A percentile compares a stretch with the other conserved stretches of the same genome.
Evolutionary conservation across 2,329 filamentous ascomycete genomes (phyloP).

Genomic region (Sodiomyces alkalinus): DNA sequence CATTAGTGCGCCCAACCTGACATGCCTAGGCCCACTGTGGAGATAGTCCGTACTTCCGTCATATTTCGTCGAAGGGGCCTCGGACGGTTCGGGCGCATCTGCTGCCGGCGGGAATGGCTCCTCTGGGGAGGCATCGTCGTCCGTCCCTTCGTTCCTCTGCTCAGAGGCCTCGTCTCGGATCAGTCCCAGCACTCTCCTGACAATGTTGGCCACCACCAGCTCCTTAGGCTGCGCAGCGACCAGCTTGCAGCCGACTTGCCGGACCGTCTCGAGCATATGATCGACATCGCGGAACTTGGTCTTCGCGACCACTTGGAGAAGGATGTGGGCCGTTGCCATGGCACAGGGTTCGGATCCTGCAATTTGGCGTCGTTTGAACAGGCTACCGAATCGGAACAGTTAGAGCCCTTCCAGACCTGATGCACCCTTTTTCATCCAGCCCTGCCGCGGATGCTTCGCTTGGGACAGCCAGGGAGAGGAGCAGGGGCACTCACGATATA

Average conservation of each 20-base stretch:
- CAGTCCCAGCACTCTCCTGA: constrained; percentile 74
- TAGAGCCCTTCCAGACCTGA: constrained; percentile 4
- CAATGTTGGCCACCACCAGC: constrained; percentile 87
- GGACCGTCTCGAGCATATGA: constrained; percentile 66
- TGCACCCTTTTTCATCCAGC: no score
- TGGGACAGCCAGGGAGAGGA: constrained; percentile 3
- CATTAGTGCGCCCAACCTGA: constrained; percentile 45
- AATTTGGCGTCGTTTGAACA: constrained; percentile 85
- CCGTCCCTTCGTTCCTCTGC: constrained; percentile 45
- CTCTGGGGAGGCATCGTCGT: constrained; percentile 28
- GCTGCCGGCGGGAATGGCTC: constrained; percentile 16
- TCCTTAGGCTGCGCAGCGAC: constrained; percentile 77
- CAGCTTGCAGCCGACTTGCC: constrained; percentile 61
- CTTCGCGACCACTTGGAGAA: constrained; percentile 72
- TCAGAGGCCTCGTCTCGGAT: constrained; percentile 86
- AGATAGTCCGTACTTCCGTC: constrained; percentile 13
- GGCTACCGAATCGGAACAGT: constrained; percentile 28
- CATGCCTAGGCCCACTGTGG: constrained; percentile 8
- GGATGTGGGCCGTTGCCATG: constrained; percentile 76
- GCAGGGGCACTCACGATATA: constrained; percentile 48
- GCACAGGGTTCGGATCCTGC: constrained; percentile 77
- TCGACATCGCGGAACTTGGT: constrained; percentile 65
- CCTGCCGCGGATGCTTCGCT: no score
- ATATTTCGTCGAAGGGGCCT: constrained; percentile 19
- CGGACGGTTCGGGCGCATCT: no score